Percentiles rank a stretch among this genome's conserved stretches.
Evolutionary conservation across 257 asterid species (phyloP).

Genomic region (Agastache rugosa): DNA sequence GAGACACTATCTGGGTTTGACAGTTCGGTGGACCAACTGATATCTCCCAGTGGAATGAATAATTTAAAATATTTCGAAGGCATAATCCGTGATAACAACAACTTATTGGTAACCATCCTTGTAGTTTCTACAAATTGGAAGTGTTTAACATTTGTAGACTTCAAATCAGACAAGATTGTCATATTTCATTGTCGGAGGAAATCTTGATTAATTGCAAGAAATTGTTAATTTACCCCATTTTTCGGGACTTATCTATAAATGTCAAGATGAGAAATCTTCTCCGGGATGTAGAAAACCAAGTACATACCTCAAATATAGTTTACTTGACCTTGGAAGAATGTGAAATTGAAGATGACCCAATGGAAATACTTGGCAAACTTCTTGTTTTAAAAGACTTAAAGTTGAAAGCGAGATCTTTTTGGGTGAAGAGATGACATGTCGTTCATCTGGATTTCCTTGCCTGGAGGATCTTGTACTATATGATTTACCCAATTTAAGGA

Average conservation of each 20-base stretch:
- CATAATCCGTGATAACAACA: neutral
- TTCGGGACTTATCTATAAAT: neutral
- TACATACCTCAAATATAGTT: neutral
- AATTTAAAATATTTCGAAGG: neutral
- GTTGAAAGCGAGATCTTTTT: too few species aligned
- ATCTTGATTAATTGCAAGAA: neutral
- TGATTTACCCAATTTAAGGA: neutral
- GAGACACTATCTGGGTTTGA: neutral
- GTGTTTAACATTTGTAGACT: neutral
- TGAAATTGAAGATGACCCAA: neutral
- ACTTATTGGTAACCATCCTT: neutral
- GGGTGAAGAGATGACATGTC: neutral
- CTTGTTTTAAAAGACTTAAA: neutral
- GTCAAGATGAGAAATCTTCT: neutral
- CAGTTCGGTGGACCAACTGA: neutral
- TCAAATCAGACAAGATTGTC: neutral
- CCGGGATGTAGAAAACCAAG: neutral
- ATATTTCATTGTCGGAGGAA: neutral
- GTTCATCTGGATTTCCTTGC: neutral
- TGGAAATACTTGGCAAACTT: neutral
- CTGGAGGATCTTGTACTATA: neutral
- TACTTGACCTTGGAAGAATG: neutral
- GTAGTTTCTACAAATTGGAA: neutral
- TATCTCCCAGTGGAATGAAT: neutral
- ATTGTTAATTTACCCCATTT: neutral